Evolutionary conservation across 148 eudicot species (phyloP).

Genomic region (Silene conica): DNA sequence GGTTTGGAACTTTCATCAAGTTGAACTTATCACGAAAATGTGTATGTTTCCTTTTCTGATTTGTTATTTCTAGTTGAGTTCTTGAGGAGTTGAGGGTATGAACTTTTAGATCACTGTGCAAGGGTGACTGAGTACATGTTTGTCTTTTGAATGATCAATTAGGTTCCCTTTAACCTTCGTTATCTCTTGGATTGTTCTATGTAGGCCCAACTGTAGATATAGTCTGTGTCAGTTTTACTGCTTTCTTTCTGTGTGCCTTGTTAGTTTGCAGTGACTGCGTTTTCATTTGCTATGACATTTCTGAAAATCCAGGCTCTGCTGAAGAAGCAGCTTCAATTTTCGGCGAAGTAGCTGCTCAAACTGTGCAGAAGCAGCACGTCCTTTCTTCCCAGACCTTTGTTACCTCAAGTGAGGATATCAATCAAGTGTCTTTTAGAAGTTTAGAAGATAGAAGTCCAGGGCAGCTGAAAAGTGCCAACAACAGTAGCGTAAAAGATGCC

Average conservation of each 20-base stretch:
- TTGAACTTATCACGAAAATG: not conserved
- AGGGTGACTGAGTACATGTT: not conserved
- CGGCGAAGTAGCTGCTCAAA: constrained; percentile 72
- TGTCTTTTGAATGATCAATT: not conserved
- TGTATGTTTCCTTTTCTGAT: not conserved
- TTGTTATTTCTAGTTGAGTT: not conserved
- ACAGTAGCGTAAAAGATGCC: constrained; percentile 49
- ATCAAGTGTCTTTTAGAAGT: constrained; percentile 37
- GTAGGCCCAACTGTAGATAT: not conserved
- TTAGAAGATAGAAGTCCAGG: constrained; percentile 68
- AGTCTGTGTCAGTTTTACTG: not conserved
- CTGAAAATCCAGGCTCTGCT: constrained; percentile 65
- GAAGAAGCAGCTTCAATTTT: constrained; percentile 73
- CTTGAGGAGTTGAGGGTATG: not conserved
- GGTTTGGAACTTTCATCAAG: too few relatives aligned
- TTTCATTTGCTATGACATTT: constrained; percentile 14
- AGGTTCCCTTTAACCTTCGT: not conserved
- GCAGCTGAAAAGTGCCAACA: constrained; percentile 43
- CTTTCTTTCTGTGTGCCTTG: not conserved
- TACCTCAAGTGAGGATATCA: constrained; percentile 47
- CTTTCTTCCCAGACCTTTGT: constrained; percentile 37
- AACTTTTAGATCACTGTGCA: not conserved
- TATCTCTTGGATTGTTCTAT: not conserved
- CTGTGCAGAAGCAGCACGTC: constrained; percentile 56
- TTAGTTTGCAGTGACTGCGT: not conserved